Evolutionary conservation across 148 eudicot genomes (phyloP).

Genomic region (Selenicereus undatus): DNA sequence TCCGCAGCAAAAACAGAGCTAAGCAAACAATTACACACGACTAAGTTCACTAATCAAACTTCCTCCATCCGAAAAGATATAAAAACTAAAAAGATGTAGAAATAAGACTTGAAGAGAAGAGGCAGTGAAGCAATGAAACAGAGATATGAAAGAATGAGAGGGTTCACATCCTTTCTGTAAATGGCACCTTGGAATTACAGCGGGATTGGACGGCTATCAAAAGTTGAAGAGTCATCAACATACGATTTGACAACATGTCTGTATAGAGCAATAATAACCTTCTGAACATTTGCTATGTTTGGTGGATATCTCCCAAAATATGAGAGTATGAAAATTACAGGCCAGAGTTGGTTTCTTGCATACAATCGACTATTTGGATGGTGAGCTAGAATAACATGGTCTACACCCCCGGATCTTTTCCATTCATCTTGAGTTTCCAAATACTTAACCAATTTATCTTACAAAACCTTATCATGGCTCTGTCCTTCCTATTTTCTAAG

Average conservation of each 20-base stretch:
- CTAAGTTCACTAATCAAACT: not conserved
- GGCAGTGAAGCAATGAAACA: not conserved
- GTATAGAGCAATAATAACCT: constrained; percentile 94
- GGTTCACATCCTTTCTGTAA: constrained; percentile 87
- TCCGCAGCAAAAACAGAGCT: not conserved
- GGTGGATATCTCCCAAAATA: constrained; percentile 98
- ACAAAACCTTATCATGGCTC: constrained; percentile 47
- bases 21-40: not conserved
- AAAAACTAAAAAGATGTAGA: not conserved
- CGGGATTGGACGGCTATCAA: constrained; percentile 73
- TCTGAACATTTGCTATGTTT: constrained; percentile 80
- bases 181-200: constrained; percentile 93
- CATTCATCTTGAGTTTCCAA: constrained; percentile 73
- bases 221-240: constrained; percentile 62
- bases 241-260: constrained; percentile 61
- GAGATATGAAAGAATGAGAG: not conserved
- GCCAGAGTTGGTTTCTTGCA: constrained; percentile 84
- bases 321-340: constrained; percentile 72
- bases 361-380: constrained; percentile 89
- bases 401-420: constrained; percentile 78
- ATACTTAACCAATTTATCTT: constrained; percentile 65
- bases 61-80: not conserved
- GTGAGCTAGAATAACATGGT: constrained; percentile 83
- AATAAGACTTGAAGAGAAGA: not conserved
- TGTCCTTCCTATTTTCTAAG: constrained; percentile 38